Evolutionary conservation across 148 eudicot species (phyloP).

Genomic region (Vaccinium darrowii): DNA sequence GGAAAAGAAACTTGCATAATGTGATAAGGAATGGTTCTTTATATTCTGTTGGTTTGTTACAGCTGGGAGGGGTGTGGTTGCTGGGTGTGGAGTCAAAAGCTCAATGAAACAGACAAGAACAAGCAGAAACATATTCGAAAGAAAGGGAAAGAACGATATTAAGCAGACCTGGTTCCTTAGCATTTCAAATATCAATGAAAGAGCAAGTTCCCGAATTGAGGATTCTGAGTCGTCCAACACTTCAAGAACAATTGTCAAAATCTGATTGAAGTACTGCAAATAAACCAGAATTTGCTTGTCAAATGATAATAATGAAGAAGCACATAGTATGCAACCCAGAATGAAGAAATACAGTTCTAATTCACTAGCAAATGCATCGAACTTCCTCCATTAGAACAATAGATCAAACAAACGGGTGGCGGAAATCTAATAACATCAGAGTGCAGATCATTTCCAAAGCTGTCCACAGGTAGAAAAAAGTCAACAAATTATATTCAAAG

Average conservation of each 20-base stretch:
- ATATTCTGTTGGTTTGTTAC: neutral
- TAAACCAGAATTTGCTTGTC: neutral
- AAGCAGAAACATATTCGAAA: neutral
- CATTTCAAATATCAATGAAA: constrained; percentile 77
- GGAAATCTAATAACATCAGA: neutral
- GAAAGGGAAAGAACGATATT: neutral
- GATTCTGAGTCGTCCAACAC: constrained; percentile 78
- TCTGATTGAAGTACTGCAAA: constrained; percentile 67
- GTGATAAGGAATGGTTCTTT: neutral
- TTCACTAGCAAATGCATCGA: neutral
- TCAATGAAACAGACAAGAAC: neutral
- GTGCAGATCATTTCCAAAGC: neutral
- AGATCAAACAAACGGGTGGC: neutral
- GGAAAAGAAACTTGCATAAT: neutral
- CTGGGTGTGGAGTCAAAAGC: neutral
- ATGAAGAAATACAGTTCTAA: neutral
- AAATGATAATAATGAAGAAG: neutral
- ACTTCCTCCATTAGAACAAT: neutral
- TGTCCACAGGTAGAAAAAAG: neutral
- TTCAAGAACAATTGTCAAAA: constrained; percentile 80
- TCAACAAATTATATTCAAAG: neutral
- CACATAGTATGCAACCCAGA: neutral
- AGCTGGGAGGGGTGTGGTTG: neutral
- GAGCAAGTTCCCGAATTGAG: constrained; percentile 65
- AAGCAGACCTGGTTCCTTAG: constrained; percentile 53